Percentiles rank a stretch among this genome's conserved stretches.
These are phyloP conservation scores for Malassezia obtusa DNA, from an alignment of 1,284 basidiomycete species.

Conservation along the genomic window DNA sequence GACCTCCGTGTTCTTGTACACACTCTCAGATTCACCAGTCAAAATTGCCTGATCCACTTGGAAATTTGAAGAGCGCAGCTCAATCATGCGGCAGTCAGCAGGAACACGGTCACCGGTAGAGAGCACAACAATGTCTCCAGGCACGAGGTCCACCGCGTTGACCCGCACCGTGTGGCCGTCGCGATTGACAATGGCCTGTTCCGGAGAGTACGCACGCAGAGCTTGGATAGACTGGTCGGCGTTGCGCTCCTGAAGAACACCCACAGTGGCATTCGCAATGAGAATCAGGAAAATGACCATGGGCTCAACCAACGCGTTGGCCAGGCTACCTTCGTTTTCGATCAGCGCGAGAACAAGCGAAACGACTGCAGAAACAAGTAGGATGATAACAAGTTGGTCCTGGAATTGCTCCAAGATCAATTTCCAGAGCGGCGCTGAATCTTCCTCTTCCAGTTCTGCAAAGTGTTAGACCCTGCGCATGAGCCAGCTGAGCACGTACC, in stretches of 20 bases:
- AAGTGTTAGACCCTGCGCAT: neutral
- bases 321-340: slow-evolving; percentile 38
- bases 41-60: slow-evolving; percentile 46
- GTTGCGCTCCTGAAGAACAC: slow-evolving; percentile 46
- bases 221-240: slow-evolving; percentile 47
- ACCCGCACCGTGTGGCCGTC: slow-evolving; percentile 25
- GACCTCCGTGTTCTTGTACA: slow-evolving; percentile 36
- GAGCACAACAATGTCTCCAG: slow-evolving; percentile 42
- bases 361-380: slow-evolving; percentile 43
- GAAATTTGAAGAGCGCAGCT: slow-evolving; percentile 39
- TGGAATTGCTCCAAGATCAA: slow-evolving; percentile 91
- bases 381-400: slow-evolving; percentile 46
- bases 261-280: slow-evolving; percentile 45
- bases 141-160: slow-evolving; percentile 35
- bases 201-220: slow-evolving; percentile 43
- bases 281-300: slow-evolving; percentile 47
- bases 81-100: slow-evolving; percentile 41
- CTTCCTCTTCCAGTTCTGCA: slow-evolving; percentile 66
- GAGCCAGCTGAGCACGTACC: slow-evolving; percentile 6
- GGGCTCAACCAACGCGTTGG: slow-evolving; percentile 43
- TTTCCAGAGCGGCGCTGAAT: slow-evolving; percentile 79
- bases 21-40: slow-evolving; percentile 42
- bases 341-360: slow-evolving; percentile 43
- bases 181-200: slow-evolving; percentile 38
- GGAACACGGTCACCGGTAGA: slow-evolving; percentile 46